Percentiles rank a stretch among this genome's conserved stretches.
These are phyloP conservation scores for Dalbergia cultrata DNA, from an alignment of 306 rosid species.

Conservation along the genomic window DNA sequence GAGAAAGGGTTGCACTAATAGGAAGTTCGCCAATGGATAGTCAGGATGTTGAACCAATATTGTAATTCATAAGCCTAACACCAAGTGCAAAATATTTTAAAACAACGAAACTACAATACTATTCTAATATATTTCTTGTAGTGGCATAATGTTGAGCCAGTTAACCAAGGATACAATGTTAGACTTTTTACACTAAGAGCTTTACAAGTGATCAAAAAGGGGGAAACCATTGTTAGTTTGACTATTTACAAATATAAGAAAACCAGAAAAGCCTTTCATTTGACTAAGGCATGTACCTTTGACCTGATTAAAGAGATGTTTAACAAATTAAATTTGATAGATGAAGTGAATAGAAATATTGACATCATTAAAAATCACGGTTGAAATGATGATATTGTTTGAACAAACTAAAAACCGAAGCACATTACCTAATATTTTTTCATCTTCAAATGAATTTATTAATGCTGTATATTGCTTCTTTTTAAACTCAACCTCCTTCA, in stretches of 20 bases:
- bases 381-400: constrained; percentile 3
- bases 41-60: constrained; percentile 20
- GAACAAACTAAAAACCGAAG: constrained; percentile 31
- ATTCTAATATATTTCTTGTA: not conserved
- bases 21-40: not conserved
- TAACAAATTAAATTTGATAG: constrained; percentile 23
- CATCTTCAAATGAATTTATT: constrained; percentile 30
- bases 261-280: constrained; percentile 24
- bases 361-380: constrained; percentile 6
- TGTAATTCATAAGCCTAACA: not conserved
- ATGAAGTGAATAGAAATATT: constrained; percentile 2
- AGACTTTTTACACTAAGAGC: not conserved
- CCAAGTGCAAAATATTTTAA: not conserved
- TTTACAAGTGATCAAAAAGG: not conserved
- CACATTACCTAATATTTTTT: constrained; percentile 51
- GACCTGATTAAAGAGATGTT: constrained; percentile 5
- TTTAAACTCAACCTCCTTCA: constrained; percentile 45
- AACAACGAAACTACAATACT: not conserved
- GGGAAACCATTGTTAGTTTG: not conserved
- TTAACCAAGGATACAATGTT: not conserved
- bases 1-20: not conserved
- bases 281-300: constrained; percentile 19
- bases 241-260: not conserved
- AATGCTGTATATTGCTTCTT: constrained; percentile 31
- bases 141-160: not conserved